Base-by-base conservation (phyloP, 805 yeast species). In the Yarrowia sp. region DNA sequence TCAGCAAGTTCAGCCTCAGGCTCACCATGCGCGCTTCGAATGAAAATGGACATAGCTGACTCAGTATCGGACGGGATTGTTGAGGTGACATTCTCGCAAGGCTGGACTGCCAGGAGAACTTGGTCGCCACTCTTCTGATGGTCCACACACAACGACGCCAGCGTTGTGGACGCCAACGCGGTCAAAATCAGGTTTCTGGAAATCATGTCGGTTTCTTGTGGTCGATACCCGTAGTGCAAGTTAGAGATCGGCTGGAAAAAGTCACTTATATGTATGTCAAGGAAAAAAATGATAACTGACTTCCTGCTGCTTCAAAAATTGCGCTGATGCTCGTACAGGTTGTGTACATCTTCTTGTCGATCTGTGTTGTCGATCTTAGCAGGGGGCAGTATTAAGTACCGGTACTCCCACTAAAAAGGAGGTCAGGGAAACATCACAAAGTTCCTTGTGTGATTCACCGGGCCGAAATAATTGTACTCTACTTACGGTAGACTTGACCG, bases 1-100 rank as follows among this genome's bases (percentile, higher is more conserved):
- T 39, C 61, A 9, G 61, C 61, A n/a, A 55, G 61, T 7, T 55
- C 61, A 9, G 61, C 61, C 19, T 55, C 61, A 10, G 61, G 61
- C 36, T 55, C 20, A 1, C 61, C 61, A 6, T n/a, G 33, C 1
- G 24, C 61, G n/a, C 61, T 55, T 20, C 61, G 36, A 9, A 55
- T 55, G 38, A 55, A 55, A 40, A 55, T 55, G 6, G 61, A 24
- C 61, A 55, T 20, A 6, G 61, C 61, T n/a, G 46, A 39, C 20
- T 55, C 61, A 12, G 61, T 55, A n/a, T 52, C 58, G 3, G 43
- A 52, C 20, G 46, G 46, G 14, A 36, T 39, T 6, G 30, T 20
- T 12, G 44, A 20, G 3, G 61, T 55, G 15, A 34, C 36, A 24
- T 55, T 40, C 17, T 39, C 61, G n/a, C 61, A 55, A 15, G 61